Conservation (phyloP, 305 asterid species). For the Fraxinus sp. region DNA sequence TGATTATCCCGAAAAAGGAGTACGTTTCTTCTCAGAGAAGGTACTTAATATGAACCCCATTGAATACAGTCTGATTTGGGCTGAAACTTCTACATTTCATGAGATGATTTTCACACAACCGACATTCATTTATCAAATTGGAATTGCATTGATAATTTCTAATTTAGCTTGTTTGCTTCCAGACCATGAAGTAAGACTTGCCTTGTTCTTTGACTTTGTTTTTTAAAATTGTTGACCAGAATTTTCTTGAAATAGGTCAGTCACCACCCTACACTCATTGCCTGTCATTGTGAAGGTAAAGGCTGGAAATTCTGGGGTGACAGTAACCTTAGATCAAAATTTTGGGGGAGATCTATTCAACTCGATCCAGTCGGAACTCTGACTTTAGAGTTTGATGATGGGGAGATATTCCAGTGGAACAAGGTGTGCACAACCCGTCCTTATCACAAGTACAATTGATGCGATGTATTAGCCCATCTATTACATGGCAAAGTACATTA, state of each 20-base stretch:
- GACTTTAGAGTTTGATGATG: conserved; percentile 80
- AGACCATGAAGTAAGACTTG: not conserved
- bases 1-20: conserved; percentile 87
- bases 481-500: not conserved
- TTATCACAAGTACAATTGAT: not conserved
- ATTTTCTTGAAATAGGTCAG: conserved; percentile 65
- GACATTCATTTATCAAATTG: not conserved
- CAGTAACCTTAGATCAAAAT: conserved; percentile 79
- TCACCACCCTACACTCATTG: conserved; percentile 94
- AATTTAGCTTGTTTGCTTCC: not conserved
- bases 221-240: conserved; percentile 19
- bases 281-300: conserved; percentile 93
- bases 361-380: conserved; percentile 89
- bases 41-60: conserved; percentile 26
- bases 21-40: conserved; percentile 93
- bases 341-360: conserved; percentile 96
- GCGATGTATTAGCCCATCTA: not conserved
- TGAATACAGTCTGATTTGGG: not conserved
- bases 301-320: conserved; percentile 96
- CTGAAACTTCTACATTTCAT: not conserved
- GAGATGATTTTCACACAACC: not conserved
- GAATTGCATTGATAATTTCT: not conserved
- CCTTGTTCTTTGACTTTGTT: not conserved
- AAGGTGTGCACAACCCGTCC: conserved; percentile 47
- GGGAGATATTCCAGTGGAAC: conserved; percentile 91